Evolutionary conservation across 106 monocot genomes (phyloP), one percentile per base, ranked within the genome.

Genomic region (Platanthera guangdongensis): DNA sequence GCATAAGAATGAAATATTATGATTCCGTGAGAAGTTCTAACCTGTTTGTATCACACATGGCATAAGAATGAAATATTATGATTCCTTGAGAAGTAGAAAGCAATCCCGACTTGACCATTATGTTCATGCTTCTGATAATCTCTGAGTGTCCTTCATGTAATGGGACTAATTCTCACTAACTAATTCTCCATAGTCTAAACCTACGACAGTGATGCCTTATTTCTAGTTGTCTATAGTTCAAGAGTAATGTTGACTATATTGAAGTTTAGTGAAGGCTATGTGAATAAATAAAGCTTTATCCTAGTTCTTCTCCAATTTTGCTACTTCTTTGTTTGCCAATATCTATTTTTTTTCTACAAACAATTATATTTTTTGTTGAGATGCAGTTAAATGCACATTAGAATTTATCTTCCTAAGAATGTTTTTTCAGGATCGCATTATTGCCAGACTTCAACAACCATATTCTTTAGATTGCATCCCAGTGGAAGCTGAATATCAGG

Each of bases 401-500:
- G 47, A 70, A 70, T 47, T 5, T 47, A 47, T 70, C 47, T 47
- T 70, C 6, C 47, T 70, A 70, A 48, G n/a, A 48, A 70, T 70
- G 47, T 70, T 78, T 75, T 75, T 22, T 51, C 82, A 92, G 92
- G 92, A 92, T 72, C 92, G 92, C 47, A 92, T 92, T 47, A 88
- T 92, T 88, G 92, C 92, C 74, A 84, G 92, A 47, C 84, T 92
- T 55, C 92, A 88, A 76, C 92, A 92, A 51, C 92, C 92, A 18
- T 92, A 92, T 82, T 92, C 92, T 75, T 78, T 92, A 30, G 92
- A 92, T 67, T 92, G 92, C 78, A 92, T 92, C 60, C 92, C 92
- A n/a, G 92, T 92, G 78, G 92, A 92, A 83, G 92, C 92, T 77
- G 92, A 92, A 81, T 92, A 88, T 77, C 92, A 92, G 86, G 92